These are phyloP conservation scores for Asterochloris erici DNA, from an alignment of 139 green algal species.

Conservation along the genomic window DNA sequence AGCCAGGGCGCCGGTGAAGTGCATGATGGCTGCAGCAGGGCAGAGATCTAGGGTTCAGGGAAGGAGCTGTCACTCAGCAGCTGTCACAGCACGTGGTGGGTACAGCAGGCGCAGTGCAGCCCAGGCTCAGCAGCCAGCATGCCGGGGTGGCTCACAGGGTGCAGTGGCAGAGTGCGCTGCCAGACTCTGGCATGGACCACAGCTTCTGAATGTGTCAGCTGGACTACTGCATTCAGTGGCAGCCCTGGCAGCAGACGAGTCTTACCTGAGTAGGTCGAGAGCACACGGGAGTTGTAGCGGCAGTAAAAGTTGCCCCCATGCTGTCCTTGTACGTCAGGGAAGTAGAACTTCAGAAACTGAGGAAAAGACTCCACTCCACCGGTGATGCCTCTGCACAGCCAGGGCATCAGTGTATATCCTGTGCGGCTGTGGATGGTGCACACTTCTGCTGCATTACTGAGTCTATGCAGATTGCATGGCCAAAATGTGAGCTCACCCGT, in stretches of 20 bases:
- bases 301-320: slow-evolving; percentile 9
- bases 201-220: neutral
- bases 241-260: too few species aligned
- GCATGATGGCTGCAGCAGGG: slow-evolving; percentile 15
- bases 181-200: neutral
- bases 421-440: too few species aligned
- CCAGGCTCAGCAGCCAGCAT: neutral
- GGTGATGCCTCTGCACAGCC: too few species aligned
- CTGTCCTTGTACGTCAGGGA: neutral
- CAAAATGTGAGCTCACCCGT: neutral
- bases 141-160: neutral
- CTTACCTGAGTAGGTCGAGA: slow-evolving; percentile 1
- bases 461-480: too few species aligned
- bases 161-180: neutral
- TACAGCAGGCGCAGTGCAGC: neutral
- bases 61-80: too few species aligned
- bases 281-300: slow-evolving; percentile 4
- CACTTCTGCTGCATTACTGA: too few species aligned
- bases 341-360: neutral
- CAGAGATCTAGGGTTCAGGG: too few species aligned
- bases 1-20: slow-evolving; percentile 22
- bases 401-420: too few species aligned
- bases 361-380: slow-evolving; percentile 12
- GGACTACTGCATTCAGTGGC: neutral
- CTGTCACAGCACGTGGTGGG: neutral